phyloP scores from a whole-genome alignment of 495 filamentous ascomycete genomes.

The Penicillium coprophilum region DNA sequence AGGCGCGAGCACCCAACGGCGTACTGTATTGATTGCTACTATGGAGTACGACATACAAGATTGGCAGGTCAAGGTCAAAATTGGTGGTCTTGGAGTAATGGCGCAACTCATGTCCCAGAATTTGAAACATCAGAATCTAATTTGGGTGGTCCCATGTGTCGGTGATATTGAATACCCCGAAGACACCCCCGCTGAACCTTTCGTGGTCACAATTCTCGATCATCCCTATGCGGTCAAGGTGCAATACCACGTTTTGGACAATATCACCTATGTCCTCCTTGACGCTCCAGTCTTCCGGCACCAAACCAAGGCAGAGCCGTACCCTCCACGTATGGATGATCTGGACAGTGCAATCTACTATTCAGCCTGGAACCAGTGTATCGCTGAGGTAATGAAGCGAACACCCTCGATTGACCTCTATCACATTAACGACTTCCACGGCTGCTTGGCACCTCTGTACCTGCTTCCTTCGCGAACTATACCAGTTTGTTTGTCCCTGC shows the following conservation, averaged over 20 bases:
- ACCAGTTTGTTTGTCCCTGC: conserved; percentile 49
- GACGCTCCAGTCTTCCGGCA: conserved; percentile 71
- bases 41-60: conserved; percentile 77
- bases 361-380: conserved; percentile 72
- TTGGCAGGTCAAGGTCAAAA: conserved; percentile 72
- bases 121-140: conserved; percentile 63
- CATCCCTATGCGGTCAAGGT: conserved; percentile 63
- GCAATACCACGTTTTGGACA: conserved; percentile 63
- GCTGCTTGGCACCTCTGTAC: conserved; percentile 68
- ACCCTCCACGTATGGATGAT: conserved; percentile 72
- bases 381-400: conserved; percentile 59
- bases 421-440: conserved; percentile 82
- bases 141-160: conserved; percentile 73
- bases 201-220: conserved; percentile 62
- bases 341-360: conserved; percentile 70
- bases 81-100: conserved; percentile 70
- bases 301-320: conserved; percentile 67
- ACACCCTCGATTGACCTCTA: conserved; percentile 66
- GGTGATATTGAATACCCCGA: conserved; percentile 65
- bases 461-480: conserved; percentile 61
- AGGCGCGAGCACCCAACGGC: conserved; percentile 27
- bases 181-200: conserved; percentile 59
- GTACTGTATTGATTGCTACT: conserved; percentile 64
- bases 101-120: conserved; percentile 70
- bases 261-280: conserved; percentile 71